Conservation (phyloP, 164 flowering plant species). For the Sextonia rubra region DNA sequence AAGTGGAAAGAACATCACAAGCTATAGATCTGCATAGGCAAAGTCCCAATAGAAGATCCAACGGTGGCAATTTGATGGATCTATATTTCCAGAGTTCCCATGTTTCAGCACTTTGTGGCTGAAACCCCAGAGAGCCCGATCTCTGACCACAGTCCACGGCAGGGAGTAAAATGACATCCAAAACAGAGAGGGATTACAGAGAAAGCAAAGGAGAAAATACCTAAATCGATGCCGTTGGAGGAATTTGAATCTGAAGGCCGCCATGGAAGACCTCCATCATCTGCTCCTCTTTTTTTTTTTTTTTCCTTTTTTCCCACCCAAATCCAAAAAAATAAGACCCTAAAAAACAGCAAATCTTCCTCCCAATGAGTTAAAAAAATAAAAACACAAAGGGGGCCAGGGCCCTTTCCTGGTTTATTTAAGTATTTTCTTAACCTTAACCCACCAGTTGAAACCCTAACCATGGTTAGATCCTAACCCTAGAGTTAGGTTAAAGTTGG, state of each 20-base stretch:
- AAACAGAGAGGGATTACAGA: background rate
- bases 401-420: constrained; percentile 6
- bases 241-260: constrained; percentile 32
- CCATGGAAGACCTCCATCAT: constrained; percentile 26
- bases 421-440: constrained; percentile 19
- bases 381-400: background rate
- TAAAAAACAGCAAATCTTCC: background rate
- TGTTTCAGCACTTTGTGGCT: constrained; percentile 4
- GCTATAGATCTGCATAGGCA: constrained; percentile 9
- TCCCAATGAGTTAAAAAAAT: background rate
- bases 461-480: constrained; percentile 36
- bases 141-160: constrained; percentile 5
- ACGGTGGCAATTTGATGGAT: constrained; percentile 4
- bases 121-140: constrained; percentile 25
- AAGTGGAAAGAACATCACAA: constrained; percentile 5
- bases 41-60: background rate
- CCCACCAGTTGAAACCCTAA: constrained; percentile 21
- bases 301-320: constrained; percentile 23
- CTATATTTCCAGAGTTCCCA: background rate
- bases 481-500: constrained; percentile 5
- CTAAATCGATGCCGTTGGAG: constrained; percentile 9
- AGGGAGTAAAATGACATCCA: constrained; percentile 10
- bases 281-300: constrained; percentile 24
- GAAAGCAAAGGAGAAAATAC: constrained; percentile 11
- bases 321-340: constrained; percentile 21